A percentile compares a stretch with the other conserved stretches of the same genome.
Conservation (phyloP, 2,329 filamentous ascomycete genomes). For the Fusarium nodosum region DNA sequence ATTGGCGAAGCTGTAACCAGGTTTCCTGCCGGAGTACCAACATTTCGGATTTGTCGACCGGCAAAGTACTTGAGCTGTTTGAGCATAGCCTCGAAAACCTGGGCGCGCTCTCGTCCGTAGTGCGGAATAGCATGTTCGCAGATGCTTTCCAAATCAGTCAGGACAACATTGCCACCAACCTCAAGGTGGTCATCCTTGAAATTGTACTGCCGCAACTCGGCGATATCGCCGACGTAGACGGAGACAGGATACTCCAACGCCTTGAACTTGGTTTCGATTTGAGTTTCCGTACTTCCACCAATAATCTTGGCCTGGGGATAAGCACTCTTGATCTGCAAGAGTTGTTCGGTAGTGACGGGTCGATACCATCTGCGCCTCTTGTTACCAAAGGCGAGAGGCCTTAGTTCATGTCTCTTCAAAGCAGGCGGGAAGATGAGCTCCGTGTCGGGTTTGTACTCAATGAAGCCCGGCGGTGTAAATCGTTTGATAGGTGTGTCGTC, state of each 20-base stretch:
- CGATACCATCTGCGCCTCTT: slow-evolving; percentile 95
- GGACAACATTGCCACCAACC: slow-evolving; percentile 90
- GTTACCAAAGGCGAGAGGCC: slow-evolving; percentile 89
- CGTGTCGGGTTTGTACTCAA: slow-evolving; percentile 93
- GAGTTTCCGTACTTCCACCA: slow-evolving; percentile 94
- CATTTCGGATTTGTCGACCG: slow-evolving; percentile 94
- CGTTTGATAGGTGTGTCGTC: slow-evolving; percentile 70
- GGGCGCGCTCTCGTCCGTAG: slow-evolving; percentile 78
- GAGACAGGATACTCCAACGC: slow-evolving; percentile 90
- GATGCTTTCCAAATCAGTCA: slow-evolving; percentile 91
- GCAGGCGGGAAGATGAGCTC: slow-evolving; percentile 94
- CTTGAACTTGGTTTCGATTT: slow-evolving; percentile 99
- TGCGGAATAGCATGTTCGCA: slow-evolving; percentile 82
- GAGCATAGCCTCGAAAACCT: slow-evolving; percentile 90
- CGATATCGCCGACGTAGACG: slow-evolving; percentile 92
- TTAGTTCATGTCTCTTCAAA: slow-evolving; percentile 85
- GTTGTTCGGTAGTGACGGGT: slow-evolving; percentile 85
- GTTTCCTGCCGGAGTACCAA: slow-evolving; percentile 96
- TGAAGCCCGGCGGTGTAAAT: slow-evolving; percentile 91
- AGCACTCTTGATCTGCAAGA: slow-evolving; percentile 90
- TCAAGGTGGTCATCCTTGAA: slow-evolving; percentile 88
- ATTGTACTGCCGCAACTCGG: slow-evolving; percentile 85
- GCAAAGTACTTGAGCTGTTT: slow-evolving; percentile 97
- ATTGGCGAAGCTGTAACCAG: slow-evolving; percentile 95
- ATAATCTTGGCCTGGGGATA: slow-evolving; percentile 93